Evolutionary conservation across 768 basidiomycete genomes (phyloP), one percentile per base, ranked within the genome.

Genomic region (Lenzites betulinus): DNA sequence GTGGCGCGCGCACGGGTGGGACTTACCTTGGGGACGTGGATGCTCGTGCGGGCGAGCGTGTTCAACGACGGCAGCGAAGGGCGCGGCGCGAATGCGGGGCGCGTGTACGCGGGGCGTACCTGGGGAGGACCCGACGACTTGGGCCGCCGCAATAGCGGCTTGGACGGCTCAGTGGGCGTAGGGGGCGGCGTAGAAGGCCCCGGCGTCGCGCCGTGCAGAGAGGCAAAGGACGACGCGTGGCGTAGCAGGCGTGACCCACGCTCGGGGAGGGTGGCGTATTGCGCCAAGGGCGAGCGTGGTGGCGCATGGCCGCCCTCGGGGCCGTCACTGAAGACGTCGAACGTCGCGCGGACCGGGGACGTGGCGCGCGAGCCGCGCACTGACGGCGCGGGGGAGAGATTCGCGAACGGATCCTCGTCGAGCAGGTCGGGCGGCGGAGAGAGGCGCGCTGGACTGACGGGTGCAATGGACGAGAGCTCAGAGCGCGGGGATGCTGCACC

Each of bases 351-450:
- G 35, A 66, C 66, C 43, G 64, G 58, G 28, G 55, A 60, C 2
- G 66, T 41, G 23, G 62, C 47, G 23, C 64, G 64, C 38, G 54
- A 52, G 15, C 58, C 63, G n/a, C 64, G 58, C 16, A 64, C 12
- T 9, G 67, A 63, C 23, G 60, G 66, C 26, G 68, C 62, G 28
- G 72, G 67, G 0, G 79, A 74, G 15, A 87, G 76, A 61, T 86
- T 83, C 22, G 89, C 89, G 66, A 91, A 91, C 1, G 89, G 89
- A 66, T 91, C 89, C 52, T 87, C 84, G 66, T 90, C 89, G 25
- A 88, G 75, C 20, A 89, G 77, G 65, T 73, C 67, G 9, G 72
- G 67, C 18, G 75, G 69, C 39, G 76, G 62, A 46, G 71, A 67
- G 64, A 67, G 65, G 43, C 70, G 64, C 41, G 67, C 44, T 22